Evolutionary conservation across 371 early-diverging fungal species (phyloP), one percentile per base, ranked within the genome.

Genomic region (Mucor velutinosus): DNA sequence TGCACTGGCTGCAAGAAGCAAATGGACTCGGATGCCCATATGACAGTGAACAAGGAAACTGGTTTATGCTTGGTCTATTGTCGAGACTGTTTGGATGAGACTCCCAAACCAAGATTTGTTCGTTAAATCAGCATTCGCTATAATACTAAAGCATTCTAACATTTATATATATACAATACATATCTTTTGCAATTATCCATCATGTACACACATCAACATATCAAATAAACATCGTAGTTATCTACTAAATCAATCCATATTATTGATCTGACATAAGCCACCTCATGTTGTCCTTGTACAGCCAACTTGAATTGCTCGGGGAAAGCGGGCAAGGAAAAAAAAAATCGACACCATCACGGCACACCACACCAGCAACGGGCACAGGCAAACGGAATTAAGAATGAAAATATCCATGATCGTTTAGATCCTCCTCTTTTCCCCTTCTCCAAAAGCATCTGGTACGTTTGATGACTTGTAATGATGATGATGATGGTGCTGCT

Each of bases 1-100:
- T 86, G 86, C 61, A 67, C 71, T 5, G 72, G 69, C 0, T 86
- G 86, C 63, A 80, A 78, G 32, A 86, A 86, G 59, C 77, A 74
- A 21, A 74, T 86, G 73, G 86, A 86, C 61, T 86, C 86, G 29
- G 81, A 75, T 64, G 85, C 84, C 15, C 79, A 78, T 49, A 76
- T 82, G 21, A 73, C 69, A 21, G 51, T 66, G 0, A 64, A 73
- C 62, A 63, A 78, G 59, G 80, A 74, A 11, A 71, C 64, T n/a
- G 74, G 67, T 2, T 47, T 73, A 29, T 77, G 74, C 53, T 47
- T 77, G 6, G 77, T 79, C 6, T 80, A 74, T 37, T 86, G 86
- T 60, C 77, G 86, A n/a, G 81, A 72, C 57, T 86, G 86, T 60
- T 58, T 74, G 29, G 70, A 73, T 57, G 66, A 69, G 25, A 69